Percentiles rank a stretch among this genome's conserved stretches.
Evolutionary conservation across 169 alveolate genomes (phyloP).

Genomic region (Plasmodium falciparum): DNA sequence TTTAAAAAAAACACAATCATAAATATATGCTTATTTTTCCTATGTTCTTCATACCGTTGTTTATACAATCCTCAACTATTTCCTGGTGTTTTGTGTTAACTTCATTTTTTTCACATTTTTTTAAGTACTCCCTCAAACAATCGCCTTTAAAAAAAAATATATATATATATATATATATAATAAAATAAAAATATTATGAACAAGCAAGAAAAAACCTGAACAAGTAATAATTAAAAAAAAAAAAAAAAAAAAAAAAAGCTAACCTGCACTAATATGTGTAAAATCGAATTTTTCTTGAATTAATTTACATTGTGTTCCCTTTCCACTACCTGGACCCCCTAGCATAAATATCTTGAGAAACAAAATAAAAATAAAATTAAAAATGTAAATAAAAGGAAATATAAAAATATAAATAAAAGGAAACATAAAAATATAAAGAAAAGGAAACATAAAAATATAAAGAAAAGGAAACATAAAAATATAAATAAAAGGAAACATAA

Average conservation of each 20-base stretch:
- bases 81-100: constrained; percentile 33
- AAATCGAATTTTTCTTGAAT: constrained; percentile 85
- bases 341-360: constrained; percentile 81
- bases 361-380: not conserved
- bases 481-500: no score
- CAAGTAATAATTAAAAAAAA: not conserved
- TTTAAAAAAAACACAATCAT: constrained; percentile 32
- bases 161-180: not conserved
- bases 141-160: constrained; percentile 77
- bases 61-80: constrained; percentile 59
- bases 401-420: no score
- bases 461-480: no score
- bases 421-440: no score
- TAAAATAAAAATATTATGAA: not conserved
- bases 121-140: constrained; percentile 85
- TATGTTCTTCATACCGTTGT: constrained; percentile 79
- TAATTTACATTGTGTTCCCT: constrained; percentile 88
- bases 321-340: constrained; percentile 92
- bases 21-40: constrained; percentile 83
- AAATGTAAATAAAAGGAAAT: no score
- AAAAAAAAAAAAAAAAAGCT: constrained; percentile 11
- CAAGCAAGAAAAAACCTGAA: not conserved
- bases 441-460: no score
- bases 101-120: constrained; percentile 54
- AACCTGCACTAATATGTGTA: constrained; percentile 94